phyloP scores from a whole-genome alignment of 1,284 basidiomycete species.

The Cutaneotrichosporon cutaneum region DNA sequence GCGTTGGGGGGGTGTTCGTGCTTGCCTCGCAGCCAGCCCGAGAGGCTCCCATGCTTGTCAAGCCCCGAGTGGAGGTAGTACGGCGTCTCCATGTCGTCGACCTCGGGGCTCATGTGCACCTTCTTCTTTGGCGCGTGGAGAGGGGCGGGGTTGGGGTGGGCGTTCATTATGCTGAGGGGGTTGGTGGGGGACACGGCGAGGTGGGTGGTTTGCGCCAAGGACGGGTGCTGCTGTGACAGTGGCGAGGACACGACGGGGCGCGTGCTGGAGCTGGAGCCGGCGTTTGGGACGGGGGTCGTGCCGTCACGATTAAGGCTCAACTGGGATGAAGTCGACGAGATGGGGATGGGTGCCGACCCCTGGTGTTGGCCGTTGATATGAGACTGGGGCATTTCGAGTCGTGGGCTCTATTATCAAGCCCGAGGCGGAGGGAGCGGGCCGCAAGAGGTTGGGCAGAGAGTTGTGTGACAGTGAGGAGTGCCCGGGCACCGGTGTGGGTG shows the following conservation, averaged over 20 bases:
- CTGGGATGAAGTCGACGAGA: not conserved
- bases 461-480: not conserved
- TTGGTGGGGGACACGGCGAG: not conserved
- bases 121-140: conserved; percentile 15
- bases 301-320: not conserved
- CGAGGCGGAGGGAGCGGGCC: not conserved
- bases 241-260: not conserved
- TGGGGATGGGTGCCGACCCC: not conserved
- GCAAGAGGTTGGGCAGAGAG: not conserved
- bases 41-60: conserved; percentile 50
- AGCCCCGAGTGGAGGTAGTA: conserved; percentile 56
- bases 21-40: conserved; percentile 44
- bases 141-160: conserved; percentile 1
- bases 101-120: conserved; percentile 23
- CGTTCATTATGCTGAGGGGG: not conserved
- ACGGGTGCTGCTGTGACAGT: conserved; percentile 1
- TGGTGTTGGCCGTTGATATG: not conserved
- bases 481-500: not conserved
- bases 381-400: not conserved
- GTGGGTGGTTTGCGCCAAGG: not conserved
- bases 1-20: conserved; percentile 4
- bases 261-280: not conserved
- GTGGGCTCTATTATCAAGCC: not conserved
- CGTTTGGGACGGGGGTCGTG: not conserved
- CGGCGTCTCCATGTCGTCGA: conserved; percentile 21